Conservation (phyloP, 805 yeast species). For the Metschnikowia reukaufii region DNA sequence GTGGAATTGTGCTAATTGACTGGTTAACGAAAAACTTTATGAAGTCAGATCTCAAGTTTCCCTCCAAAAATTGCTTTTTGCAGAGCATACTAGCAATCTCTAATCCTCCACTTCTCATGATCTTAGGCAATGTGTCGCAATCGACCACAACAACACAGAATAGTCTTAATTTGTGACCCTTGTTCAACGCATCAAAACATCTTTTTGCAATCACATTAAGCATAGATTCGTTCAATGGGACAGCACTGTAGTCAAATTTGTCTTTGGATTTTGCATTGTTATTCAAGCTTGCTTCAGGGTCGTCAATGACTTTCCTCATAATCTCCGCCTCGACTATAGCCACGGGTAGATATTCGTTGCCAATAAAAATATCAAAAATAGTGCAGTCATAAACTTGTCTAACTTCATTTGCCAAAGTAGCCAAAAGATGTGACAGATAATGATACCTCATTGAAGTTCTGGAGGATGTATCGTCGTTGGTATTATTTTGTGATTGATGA, state of each 20-base stretch:
- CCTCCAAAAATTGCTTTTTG: conserved; percentile 73
- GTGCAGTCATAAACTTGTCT: conserved; percentile 86
- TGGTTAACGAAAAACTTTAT: conserved; percentile 73
- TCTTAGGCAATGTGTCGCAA: conserved; percentile 79
- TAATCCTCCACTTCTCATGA: conserved; percentile 78
- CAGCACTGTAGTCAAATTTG: conserved; percentile 32
- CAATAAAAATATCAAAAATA: conserved; percentile 79
- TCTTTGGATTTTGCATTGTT: conserved; percentile 18
- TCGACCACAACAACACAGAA: conserved; percentile 81
- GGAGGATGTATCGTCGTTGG: conserved; percentile 32
- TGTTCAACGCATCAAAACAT: conserved; percentile 43
- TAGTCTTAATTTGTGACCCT: conserved; percentile 68
- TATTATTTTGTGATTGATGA: conserved; percentile 36
- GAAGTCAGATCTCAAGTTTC: conserved; percentile 73
- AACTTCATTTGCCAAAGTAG: conserved; percentile 78
- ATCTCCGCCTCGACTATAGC: conserved; percentile 76
- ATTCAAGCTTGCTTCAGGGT: conserved; percentile 21
- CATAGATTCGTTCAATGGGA: conserved; percentile 44
- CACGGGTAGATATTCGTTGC: conserved; percentile 79
- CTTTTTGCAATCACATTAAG: conserved; percentile 44
- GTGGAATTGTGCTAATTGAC: conserved; percentile 64
- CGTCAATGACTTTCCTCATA: conserved; percentile 37
- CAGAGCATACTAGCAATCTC: conserved; percentile 92
- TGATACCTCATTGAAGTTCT: conserved; percentile 58
- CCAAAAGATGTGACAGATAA: conserved; percentile 83